These are phyloP conservation scores for Russula virescens DNA, from an alignment of 768 basidiomycete genomes.

Conservation along the genomic window DNA sequence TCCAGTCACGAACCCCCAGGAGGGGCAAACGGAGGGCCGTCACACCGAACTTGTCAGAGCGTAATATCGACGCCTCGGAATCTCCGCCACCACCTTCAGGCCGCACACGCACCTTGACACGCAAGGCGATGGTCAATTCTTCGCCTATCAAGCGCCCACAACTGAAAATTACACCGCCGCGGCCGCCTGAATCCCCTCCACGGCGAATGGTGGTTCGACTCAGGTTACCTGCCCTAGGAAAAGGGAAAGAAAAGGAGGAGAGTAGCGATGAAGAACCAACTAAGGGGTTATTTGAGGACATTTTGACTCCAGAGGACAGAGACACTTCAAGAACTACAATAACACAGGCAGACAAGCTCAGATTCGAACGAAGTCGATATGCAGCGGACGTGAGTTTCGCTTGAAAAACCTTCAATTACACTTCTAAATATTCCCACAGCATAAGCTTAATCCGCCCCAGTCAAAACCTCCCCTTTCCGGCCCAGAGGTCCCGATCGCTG, in stretches of 20 bases:
- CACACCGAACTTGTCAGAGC: constrained; percentile 29
- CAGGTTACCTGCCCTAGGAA: constrained; percentile 54
- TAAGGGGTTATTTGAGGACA: constrained; percentile 77
- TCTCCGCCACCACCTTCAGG: constrained; percentile 22
- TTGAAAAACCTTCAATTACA: constrained; percentile 2
- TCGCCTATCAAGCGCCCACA: constrained; percentile 19
- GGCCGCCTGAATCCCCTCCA: constrained; percentile 29
- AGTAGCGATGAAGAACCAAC: constrained; percentile 45
- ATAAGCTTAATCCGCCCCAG: constrained; percentile 31
- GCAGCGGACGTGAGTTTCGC: constrained; percentile 60
- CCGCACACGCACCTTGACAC: constrained; percentile 16
- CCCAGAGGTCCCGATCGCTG: constrained; percentile 39
- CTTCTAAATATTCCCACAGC: neutral
- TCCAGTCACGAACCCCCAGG: constrained; percentile 23
- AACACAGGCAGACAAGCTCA: constrained; percentile 49
- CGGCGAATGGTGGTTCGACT: constrained; percentile 43
- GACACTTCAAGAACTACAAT: constrained; percentile 69
- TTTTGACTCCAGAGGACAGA: constrained; percentile 61
- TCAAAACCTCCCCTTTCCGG: constrained; percentile 45
- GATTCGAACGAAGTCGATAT: constrained; percentile 68
- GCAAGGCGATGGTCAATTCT: constrained; percentile 5
- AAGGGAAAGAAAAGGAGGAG: constrained; percentile 60
- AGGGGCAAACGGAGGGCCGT: constrained; percentile 29
- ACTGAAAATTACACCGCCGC: constrained; percentile 28
- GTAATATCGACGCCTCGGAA: constrained; percentile 29